phyloP scores from a whole-genome alignment of 2,329 filamentous ascomycete genomes.

The Aspergillus novoparasiticus region DNA sequence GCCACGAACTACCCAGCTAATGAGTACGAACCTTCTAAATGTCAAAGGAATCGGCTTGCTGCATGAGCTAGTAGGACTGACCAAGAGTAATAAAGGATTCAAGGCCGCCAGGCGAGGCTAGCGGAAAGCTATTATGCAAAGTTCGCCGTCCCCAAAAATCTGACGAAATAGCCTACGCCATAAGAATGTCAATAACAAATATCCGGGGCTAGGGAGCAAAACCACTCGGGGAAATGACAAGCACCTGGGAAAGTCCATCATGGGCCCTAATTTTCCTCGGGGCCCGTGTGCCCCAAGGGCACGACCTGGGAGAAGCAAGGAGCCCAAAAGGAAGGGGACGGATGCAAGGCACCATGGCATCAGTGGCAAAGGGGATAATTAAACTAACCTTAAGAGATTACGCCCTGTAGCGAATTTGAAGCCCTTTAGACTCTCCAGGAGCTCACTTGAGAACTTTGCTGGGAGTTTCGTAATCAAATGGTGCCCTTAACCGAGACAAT shows the following conservation, averaged over 20 bases:
- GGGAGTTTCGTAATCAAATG: constrained; percentile 16
- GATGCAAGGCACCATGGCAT: constrained; percentile 39
- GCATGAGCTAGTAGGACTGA: constrained; percentile 36
- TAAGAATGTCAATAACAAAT: constrained; percentile 40
- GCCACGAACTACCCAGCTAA: constrained; percentile 41
- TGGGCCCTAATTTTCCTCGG: constrained; percentile 29
- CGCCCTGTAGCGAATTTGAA: constrained; percentile 7
- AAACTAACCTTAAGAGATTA: constrained; percentile 34
- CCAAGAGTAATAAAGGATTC: constrained; percentile 27
- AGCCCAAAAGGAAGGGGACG: constrained; percentile 26
- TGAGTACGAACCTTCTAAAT: constrained; percentile 38
- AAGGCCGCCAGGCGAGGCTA: constrained; percentile 25
- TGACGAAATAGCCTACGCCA: constrained; percentile 24
- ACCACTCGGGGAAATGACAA: constrained; percentile 30
- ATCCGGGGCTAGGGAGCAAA: constrained; percentile 19
- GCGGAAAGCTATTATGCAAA: constrained; percentile 35
- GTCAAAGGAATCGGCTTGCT: constrained; percentile 27
- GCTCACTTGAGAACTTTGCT: constrained; percentile 13
- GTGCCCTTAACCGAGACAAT: constrained; percentile 30
- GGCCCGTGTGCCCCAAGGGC: constrained; percentile 25
- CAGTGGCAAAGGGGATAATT: constrained; percentile 27
- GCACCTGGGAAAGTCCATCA: constrained; percentile 23
- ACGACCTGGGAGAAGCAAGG: constrained; percentile 37
- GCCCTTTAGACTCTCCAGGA: constrained; percentile 5
- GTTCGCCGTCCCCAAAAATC: constrained; percentile 23